Base-by-base conservation (phyloP, 192 early-diverging fungal species). In the Podila epicladia region DNA sequence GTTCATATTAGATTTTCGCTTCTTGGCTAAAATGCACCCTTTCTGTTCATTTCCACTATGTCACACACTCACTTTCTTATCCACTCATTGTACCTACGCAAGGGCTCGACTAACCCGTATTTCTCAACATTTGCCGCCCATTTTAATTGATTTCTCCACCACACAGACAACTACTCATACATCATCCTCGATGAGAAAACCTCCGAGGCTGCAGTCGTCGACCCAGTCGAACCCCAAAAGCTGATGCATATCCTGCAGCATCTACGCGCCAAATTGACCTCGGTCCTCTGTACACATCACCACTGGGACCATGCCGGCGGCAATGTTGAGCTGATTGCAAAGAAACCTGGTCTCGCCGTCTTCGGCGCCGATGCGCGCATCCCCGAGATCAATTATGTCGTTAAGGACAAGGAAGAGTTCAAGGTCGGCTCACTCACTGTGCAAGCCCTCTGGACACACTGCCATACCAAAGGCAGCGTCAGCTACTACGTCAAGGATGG, bases 321-420 rank as follows among this genome's bases (percentile, higher is more conserved):
- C 22, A 97, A 96, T 82, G 82, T 75, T 38, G 85, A 87, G 50
- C 75, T 96, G 29, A 80, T 91, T 5, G 60, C 65, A 17, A 82
- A 77, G 33, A 85, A 92, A 58, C 93, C 94, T 0, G 88, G 87
- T 5, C 72, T 97, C 2, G 83, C 86, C 0, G 91, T 97, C 5
- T 97, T 90, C 75, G 97, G 96, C 20, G 94, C 92, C 19, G 97
- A 99, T 77, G 91, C 88, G 32, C 91, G 97, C 3, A 95, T 99
- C 63, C 92, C 92, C 0, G 91, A 88, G 19, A 89, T 98, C 67
- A 96, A 93, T 29, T 84, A 90, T 64, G 88, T 89, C 6, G 90
- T 95, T 37, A 79, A 84, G 41, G 90, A 97, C 74, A 88, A 89
- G 57, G 92, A 91, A 50, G 82, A 91, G 57, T 95, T 98, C 82